Evolutionary conservation across 352 stramenopile genomes (phyloP).

Genomic region (Pythium guiyangense): DNA sequence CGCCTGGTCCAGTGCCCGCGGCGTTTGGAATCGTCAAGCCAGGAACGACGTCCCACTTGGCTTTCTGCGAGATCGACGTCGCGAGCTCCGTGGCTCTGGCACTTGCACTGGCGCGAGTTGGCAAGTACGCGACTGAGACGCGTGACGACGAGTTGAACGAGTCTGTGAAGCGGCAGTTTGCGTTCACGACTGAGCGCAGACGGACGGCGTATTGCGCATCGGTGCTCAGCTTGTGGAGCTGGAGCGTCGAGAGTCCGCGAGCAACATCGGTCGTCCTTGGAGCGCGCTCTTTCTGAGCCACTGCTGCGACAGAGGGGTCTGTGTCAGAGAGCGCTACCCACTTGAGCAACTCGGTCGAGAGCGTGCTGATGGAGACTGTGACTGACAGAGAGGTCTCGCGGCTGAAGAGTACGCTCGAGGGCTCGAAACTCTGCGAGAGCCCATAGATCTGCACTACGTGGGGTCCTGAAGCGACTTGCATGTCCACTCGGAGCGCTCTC

Average conservation of each 20-base stretch:
- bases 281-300: constrained; percentile 28
- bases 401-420: constrained; percentile 44
- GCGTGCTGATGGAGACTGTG: constrained; percentile 16
- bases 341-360: constrained; percentile 30
- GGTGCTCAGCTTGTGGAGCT: constrained; percentile 33
- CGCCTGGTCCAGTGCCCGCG: constrained; percentile 18
- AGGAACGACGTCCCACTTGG: constrained; percentile 26
- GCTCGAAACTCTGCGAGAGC: constrained; percentile 33
- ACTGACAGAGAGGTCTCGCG: constrained; percentile 23
- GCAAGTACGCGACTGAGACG: constrained; percentile 34
- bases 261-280: constrained; percentile 31
- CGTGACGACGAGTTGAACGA: constrained; percentile 41
- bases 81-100: constrained; percentile 22
- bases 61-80: constrained; percentile 18
- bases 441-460: constrained; percentile 50
- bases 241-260: constrained; percentile 36
- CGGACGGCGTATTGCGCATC: constrained; percentile 33
- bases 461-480: constrained; percentile 26
- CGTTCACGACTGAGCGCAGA: constrained; percentile 25
- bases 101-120: constrained; percentile 18
- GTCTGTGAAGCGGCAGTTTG: constrained; percentile 23
- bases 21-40: constrained; percentile 20
- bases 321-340: constrained; percentile 30
- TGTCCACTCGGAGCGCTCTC: constrained; percentile 39
- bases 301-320: constrained; percentile 20